Base-by-base conservation (phyloP, 331 rosid genomes). In the Ulmus americana region DNA sequence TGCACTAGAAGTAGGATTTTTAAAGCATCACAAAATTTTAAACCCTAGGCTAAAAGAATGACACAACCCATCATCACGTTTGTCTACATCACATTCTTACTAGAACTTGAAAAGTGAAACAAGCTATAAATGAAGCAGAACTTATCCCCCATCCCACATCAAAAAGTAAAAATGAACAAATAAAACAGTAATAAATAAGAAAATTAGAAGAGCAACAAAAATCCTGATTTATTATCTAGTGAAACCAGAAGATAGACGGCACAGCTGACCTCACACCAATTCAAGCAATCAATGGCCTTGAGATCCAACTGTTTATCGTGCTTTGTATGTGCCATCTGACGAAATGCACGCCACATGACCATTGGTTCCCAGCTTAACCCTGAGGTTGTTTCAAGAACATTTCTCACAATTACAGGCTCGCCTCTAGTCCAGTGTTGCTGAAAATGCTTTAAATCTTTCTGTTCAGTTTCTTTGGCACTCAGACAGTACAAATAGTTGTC, bases 301-400 rank as follows among this genome's bases (percentile, higher is more conserved):
- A 88, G 95, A 8, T 74, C 85, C 81, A 91, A 70, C 63, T 66
- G 79, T 49, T 35, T 8, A 10, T 2, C 64, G 16, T 56, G 81
- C 74, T 84, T 84, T 10, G 67, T 35, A 8, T 79, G 80, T 35
- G 57, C 44, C 70, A 79, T 65, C 67, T 86, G 81, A 61, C 96
- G 95, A 65, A 54, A 84, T 40, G 96, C 97, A 20, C 97, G 95
- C 97, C 97, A 88, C 97, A 91, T 88, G 74, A 88, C 96, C 18
- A 82, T 68, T 4, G 96, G 96, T 69, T 91, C 96, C 95, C 96
- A 91, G 76, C 96, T 88, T 75, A 88, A 83, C 43, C 96, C 96
- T 5, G 90, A 64, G 14, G 88, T 65, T 47, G 75, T 69, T 61
- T 82, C 85, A 65, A 91, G 92, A 45, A 78, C 92, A 74, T 88